Conservation (phyloP, 257 asterid genomes). For the Ocimum tenuiflorum region DNA sequence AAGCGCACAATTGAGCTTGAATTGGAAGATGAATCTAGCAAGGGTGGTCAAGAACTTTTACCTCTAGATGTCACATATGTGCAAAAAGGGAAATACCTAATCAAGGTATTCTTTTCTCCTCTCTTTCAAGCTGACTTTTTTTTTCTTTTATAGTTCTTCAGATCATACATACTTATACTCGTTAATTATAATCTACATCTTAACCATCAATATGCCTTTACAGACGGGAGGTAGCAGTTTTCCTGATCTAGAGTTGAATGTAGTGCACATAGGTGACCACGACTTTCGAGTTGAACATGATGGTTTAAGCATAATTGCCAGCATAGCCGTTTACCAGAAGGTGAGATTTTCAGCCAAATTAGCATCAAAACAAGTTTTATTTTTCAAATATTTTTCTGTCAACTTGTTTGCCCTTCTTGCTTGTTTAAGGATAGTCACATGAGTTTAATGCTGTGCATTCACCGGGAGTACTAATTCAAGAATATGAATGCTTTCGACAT, state of each 20-base stretch:
- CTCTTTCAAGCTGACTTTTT: slow-evolving; percentile 11
- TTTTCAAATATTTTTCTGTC: neutral
- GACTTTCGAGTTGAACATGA: slow-evolving; percentile 73
- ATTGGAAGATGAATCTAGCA: slow-evolving; percentile 60
- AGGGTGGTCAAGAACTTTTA: slow-evolving; percentile 33
- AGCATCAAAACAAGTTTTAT: neutral
- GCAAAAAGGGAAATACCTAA: slow-evolving; percentile 62
- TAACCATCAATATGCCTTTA: slow-evolving; percentile 25
- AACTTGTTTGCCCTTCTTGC: neutral
- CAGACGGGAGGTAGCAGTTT: slow-evolving; percentile 56
- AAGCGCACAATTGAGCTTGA: slow-evolving; percentile 58
- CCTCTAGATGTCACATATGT: slow-evolving; percentile 39
- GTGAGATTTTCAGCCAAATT: slow-evolving; percentile 27
- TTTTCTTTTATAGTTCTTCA: neutral
- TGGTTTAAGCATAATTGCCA: slow-evolving; percentile 61
- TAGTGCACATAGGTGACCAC: slow-evolving; percentile 42
- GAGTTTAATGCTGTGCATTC: neutral
- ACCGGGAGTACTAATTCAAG: slow-evolving; percentile 10
- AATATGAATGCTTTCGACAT: slow-evolving; percentile 6
- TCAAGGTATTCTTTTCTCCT: slow-evolving; percentile 46
- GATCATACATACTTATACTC: neutral
- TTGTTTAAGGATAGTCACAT: neutral
- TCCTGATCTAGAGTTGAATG: slow-evolving; percentile 49
- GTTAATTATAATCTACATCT: slow-evolving; percentile 12
- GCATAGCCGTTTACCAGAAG: slow-evolving; percentile 70